Conservation (phyloP, 2,329 filamentous ascomycete genomes). For the Trichoderma harzianum region DNA sequence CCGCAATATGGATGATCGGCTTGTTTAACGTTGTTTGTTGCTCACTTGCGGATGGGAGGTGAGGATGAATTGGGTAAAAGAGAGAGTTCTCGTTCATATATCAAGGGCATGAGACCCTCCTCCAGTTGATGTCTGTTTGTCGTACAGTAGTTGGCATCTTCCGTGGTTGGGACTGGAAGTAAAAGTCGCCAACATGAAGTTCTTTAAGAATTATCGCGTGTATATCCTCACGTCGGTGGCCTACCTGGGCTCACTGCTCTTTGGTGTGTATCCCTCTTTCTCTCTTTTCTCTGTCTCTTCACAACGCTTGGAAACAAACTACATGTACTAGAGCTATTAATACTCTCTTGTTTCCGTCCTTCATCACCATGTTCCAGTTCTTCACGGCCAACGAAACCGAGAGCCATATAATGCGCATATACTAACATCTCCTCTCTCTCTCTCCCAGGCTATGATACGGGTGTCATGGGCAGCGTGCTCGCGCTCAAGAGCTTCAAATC, state of each 20-base stretch:
- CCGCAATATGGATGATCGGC: constrained; percentile 1
- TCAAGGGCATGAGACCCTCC: not conserved
- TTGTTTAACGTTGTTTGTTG: not conserved
- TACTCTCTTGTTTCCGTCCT: not conserved
- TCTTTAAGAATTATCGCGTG: constrained; percentile 19
- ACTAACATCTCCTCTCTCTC: not conserved
- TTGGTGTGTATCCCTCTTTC: not conserved
- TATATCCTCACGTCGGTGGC: constrained; percentile 18
- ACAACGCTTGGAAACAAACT: not conserved
- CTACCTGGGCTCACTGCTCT: constrained; percentile 18
- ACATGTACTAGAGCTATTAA: not conserved
- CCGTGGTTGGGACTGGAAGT: not conserved
- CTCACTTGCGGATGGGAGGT: not conserved
- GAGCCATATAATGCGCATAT: not conserved
- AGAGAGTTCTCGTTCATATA: not conserved
- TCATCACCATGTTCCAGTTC: not conserved
- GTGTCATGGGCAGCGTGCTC: constrained; percentile 21
- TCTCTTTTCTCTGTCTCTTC: not conserved
- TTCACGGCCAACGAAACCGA: not conserved
- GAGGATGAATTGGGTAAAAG: not conserved
- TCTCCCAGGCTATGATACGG: constrained; percentile 14
- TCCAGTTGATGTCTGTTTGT: no score
- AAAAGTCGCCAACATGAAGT: not conserved
- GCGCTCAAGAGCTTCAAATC: constrained; percentile 21
- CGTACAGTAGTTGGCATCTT: not conserved